Evolutionary conservation across 2,329 filamentous ascomycete species (phyloP), one percentile per base, ranked within the genome.

Genomic region (Microsporum ferrugineum): DNA sequence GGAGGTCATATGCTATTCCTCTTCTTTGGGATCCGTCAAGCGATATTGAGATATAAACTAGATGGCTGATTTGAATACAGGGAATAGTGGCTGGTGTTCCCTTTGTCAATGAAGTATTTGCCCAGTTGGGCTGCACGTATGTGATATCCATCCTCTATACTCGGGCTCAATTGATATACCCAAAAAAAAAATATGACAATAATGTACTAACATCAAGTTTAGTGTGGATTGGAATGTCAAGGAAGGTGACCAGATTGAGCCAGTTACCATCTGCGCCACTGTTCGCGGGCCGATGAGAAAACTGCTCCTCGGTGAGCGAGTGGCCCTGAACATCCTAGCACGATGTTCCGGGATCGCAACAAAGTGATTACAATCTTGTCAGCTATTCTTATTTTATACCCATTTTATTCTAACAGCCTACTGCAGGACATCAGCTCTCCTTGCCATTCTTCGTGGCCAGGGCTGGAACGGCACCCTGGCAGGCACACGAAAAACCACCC

Each of bases 401-500:
- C 8, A 6, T n/a, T 43, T 6, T 12, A 62, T 45, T 53, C 57
- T 61, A 61, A 61, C 64, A 51, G 69, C 67, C 51, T 29, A 47
- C 57, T 66, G 29, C 61, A 73, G 70, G 66, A 78, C 77, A 12
- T 69, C 76, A 55, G 72, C 73, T 7, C 75, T 84, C 41, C 75
- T 84, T 3, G 64, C 72, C 31, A 76, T 82, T 33, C 76, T 85
- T 17, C 79, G 82, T 53, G 71, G 76, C 7, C 79, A 82, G 2
- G 91, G 91, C 2, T 97, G 92, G 77, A 79, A 77, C 33, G 92
- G 92, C 62, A 87, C 86, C 1, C 79, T 99, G n/a, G 92, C 94
- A 0, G 94, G 94, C 49, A 99, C 94, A 53, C 83, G 94, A 71
- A 99, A 99, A 79, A 99, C 94, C 0, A 99, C 94, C 0, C 94